A percentile compares a stretch with the other conserved stretches of the same genome.
phyloP scores from a whole-genome alignment of 495 filamentous ascomycete species.

The Aspergillus hancockii region DNA sequence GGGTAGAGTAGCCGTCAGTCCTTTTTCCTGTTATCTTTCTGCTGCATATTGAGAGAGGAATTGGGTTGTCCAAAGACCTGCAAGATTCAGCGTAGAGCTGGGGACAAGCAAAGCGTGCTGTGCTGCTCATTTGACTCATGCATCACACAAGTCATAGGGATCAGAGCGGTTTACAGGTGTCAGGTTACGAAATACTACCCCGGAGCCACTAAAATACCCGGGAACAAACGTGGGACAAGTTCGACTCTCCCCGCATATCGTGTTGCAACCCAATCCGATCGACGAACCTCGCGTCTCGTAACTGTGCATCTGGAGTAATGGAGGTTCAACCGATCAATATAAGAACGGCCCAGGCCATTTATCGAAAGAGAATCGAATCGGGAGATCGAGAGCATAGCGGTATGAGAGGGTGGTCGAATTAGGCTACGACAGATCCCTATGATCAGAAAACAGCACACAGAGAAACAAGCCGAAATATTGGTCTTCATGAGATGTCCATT shows the following conservation, averaged over 20 bases:
- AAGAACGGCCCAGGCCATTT: not conserved
- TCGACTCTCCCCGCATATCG: not conserved
- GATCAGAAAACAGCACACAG: not conserved
- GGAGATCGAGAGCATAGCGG: not conserved
- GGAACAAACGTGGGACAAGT: not conserved
- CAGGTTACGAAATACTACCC: no score
- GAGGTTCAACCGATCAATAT: not conserved
- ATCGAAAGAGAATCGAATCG: not conserved
- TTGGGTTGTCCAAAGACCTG: no score
- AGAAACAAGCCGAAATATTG: not conserved
- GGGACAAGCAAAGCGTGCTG: no score
- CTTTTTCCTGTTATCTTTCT: no score
- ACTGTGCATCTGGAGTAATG: not conserved
- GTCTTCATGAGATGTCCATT: not conserved
- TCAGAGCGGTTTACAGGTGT: no score
- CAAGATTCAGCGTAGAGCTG: no score
- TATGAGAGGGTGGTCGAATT: not conserved
- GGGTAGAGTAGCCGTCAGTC: no score
- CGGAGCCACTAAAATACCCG: no score
- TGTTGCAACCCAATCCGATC: not conserved
- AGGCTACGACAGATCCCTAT: not conserved
- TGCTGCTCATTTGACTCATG: no score
- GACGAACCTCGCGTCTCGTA: not conserved
- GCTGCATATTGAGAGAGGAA: no score
- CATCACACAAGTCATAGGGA: no score